A percentile compares a stretch with the other conserved stretches of the same genome.
Conservation (phyloP, 148 eudicot genomes). For the Chenopodium quinoa region DNA sequence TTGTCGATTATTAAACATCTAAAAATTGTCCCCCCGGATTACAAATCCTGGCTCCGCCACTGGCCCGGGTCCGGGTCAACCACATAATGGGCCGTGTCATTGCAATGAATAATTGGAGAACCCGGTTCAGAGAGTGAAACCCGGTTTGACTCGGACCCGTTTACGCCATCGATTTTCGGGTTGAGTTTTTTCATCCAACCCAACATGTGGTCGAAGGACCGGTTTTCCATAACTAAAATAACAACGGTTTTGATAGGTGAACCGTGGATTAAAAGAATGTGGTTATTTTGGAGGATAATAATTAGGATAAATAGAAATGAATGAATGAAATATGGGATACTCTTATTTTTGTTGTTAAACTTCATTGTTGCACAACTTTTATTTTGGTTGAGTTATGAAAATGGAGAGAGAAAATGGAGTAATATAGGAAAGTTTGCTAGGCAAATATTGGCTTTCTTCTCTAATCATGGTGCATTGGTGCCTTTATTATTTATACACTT, state of each 20-base stretch:
- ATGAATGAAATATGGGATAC: background rate
- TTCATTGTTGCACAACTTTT: constrained; percentile 10
- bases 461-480: background rate
- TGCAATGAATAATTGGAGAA: constrained; percentile 37
- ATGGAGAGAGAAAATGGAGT: background rate
- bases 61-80: constrained; percentile 94
- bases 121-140: constrained; percentile 44
- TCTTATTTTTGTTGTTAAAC: background rate
- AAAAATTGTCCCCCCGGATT: too few species aligned
- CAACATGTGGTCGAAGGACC: constrained; percentile 86
- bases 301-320: constrained; percentile 16
- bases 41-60: too few species aligned
- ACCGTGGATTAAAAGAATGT: constrained; percentile 3
- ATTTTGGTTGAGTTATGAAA: background rate
- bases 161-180: constrained; percentile 62
- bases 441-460: constrained; percentile 5
- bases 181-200: constrained; percentile 83
- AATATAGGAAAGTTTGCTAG: constrained; percentile 3
- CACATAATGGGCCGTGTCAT: constrained; percentile 56
- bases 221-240: constrained; percentile 80
- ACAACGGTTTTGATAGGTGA: constrained; percentile 53
- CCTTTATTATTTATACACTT: background rate
- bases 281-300: constrained; percentile 7
- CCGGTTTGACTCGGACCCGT: constrained; percentile 60
- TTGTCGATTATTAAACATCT: too few species aligned